Evolutionary conservation across 345 rosid genomes (phyloP).

Genomic region (Lenwebbia sp.): DNA sequence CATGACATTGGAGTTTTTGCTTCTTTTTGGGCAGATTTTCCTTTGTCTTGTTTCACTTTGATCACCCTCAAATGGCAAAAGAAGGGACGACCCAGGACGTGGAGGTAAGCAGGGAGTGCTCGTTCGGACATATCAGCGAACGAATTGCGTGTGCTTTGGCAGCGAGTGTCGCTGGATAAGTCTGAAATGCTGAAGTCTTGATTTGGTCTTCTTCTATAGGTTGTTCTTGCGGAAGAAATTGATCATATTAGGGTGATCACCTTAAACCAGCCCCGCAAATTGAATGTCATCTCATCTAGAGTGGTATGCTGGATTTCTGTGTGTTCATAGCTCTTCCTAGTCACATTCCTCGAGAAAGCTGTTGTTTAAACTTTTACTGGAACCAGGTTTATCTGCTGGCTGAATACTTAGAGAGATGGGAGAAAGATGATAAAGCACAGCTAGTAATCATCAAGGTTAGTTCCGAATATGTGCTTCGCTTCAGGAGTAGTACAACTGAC

Average conservation of each 20-base stretch:
- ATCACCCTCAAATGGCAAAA: neutral
- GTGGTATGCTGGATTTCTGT: conserved; percentile 39
- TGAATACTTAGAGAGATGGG: conserved; percentile 67
- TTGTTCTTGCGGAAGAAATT: conserved; percentile 62
- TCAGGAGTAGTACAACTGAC: neutral
- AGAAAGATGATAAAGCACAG: conserved; percentile 45
- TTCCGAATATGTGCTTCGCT: neutral
- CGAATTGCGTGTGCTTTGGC: neutral
- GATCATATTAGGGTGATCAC: conserved; percentile 46
- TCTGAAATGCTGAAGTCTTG: neutral
- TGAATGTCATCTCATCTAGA: conserved; percentile 74
- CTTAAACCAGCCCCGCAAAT: conserved; percentile 76
- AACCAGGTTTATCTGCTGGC: conserved; percentile 72
- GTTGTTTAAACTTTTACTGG: neutral
- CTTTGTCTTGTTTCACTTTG: neutral
- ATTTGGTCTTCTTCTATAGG: conserved; percentile 23
- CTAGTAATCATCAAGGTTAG: conserved; percentile 72
- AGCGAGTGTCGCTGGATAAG: neutral
- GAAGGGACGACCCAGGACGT: neutral
- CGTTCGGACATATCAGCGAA: neutral
- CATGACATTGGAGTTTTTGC: neutral
- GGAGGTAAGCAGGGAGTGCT: neutral
- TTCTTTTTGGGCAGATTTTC: neutral
- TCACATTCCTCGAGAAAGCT: neutral
- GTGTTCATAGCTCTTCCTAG: neutral